These are phyloP conservation scores for Quercus engelmannii DNA, from an alignment of 306 rosid species.

Conservation along the genomic window DNA sequence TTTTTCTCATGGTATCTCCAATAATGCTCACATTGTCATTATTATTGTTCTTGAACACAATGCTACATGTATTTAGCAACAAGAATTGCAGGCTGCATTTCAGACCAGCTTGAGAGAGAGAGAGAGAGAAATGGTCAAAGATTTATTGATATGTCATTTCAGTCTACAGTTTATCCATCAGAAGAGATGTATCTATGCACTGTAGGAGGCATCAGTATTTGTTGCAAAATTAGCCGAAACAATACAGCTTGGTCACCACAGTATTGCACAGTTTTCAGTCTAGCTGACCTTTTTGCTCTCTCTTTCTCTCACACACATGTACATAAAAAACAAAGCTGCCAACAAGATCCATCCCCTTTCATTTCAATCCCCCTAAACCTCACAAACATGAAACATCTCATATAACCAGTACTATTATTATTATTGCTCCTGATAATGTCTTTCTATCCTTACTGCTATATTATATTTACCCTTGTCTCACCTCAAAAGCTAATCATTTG, in stretches of 20 bases:
- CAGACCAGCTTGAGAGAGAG: slow-evolving; percentile 7
- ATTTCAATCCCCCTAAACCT: slow-evolving; percentile 5
- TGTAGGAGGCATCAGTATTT: slow-evolving; percentile 42
- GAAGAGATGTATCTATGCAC: slow-evolving; percentile 23
- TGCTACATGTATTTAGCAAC: background rate
- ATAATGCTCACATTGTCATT: background rate
- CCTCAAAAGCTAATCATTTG: slow-evolving; percentile 62
- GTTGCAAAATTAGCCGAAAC: slow-evolving; percentile 45
- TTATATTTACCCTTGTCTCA: background rate
- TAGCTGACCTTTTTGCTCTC: slow-evolving; percentile 26
- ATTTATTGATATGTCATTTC: slow-evolving; percentile 59
- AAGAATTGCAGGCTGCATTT: slow-evolving; percentile 24
- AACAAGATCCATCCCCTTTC: slow-evolving; percentile 39
- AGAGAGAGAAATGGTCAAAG: slow-evolving; percentile 35
- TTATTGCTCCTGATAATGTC: slow-evolving; percentile 3
- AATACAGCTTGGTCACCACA: slow-evolving; percentile 45
- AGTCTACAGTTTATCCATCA: slow-evolving; percentile 52
- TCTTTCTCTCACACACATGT: background rate
- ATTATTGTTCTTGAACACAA: background rate
- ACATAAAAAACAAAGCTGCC: slow-evolving; percentile 43
- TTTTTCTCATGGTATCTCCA: background rate
- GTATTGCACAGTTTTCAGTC: slow-evolving; percentile 32
- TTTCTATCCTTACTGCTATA: slow-evolving; percentile 2
- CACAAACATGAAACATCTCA: slow-evolving; percentile 14
- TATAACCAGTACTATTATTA: slow-evolving; percentile 39